Base-by-base conservation (phyloP, 345 rosid species). In the Euphorbia pulcherrima region DNA sequence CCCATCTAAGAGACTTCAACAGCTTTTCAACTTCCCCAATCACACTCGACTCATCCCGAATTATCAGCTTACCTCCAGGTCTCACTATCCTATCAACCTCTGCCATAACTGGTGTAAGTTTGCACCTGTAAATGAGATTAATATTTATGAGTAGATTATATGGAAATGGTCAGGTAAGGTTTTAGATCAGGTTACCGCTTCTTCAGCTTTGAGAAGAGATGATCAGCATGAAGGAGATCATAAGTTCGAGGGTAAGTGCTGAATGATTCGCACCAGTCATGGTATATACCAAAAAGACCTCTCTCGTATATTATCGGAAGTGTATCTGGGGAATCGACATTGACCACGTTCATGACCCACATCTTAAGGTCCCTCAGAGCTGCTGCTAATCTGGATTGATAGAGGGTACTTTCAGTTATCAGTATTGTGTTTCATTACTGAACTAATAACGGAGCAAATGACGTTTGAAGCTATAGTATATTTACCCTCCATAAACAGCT, bases 191-290 rank as follows among this genome's bases (percentile, higher is more conserved):
- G 1, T 9, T 75, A 88, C 96, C 92, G 84, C 66, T 72, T 73
- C 80, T 78, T 84, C 59, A 94, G 84, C 84, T 69, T 83, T 28
- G 99, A 89, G 86, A 94, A 89, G 67, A 91, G 95, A 79, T 94
- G 92, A 79, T 91, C 97, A 10, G 95, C 92, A 18, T 94, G 97
- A 35, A 91, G 79, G 62, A 94, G 96, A 72, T 94, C 97, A 27
- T 94, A 89, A 9, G 83, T 80, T 51, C 92, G 79, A 2, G 97
- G 97, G 70, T 89, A 91, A 26, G 97, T 85, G 77, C 91, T 88
- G 76, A 89, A 94, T 58, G 99, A 91, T 70, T 91, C 97, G 27
- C 97, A 89, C 99, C 92, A 91, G 21, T 91, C 95, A 75, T 91
- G 99, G 73, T 94, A 91, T 59, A 94, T 88, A 29, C 97, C 96